Conservation (phyloP, 352 stramenopile genomes). For the Pythium scleroteichum region DNA sequence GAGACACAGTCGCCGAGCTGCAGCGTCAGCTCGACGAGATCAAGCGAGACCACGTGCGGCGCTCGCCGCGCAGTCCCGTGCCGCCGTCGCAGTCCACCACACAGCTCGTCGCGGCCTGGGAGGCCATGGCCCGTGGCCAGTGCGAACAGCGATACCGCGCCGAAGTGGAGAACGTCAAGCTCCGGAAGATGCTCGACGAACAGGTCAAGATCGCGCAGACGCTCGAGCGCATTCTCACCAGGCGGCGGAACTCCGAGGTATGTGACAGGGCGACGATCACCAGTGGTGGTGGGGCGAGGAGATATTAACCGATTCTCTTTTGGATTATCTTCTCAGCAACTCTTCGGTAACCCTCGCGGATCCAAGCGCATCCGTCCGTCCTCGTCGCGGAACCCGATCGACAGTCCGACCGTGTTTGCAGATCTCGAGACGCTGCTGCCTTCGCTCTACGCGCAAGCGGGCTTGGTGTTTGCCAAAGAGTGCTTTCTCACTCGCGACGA, state of each 20-base stretch:
- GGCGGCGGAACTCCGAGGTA: conserved; percentile 15
- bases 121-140: conserved; percentile 22
- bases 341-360: neutral
- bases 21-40: conserved; percentile 31
- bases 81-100: conserved; percentile 10
- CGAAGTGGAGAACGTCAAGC: conserved; percentile 60
- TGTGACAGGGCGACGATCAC: neutral
- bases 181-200: conserved; percentile 56
- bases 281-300: too few species aligned
- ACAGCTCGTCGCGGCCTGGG: conserved; percentile 43
- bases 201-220: conserved; percentile 54
- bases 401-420: neutral
- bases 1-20: conserved; percentile 38
- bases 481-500: conserved; percentile 1
- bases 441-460: conserved; percentile 19
- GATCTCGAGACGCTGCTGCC: conserved; percentile 16
- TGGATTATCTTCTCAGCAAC: neutral
- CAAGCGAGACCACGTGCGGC: conserved; percentile 17
- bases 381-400: neutral
- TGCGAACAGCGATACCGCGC: conserved; percentile 34
- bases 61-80: neutral
- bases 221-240: conserved; percentile 23
- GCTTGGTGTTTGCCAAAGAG: conserved; percentile 14
- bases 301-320: too few species aligned
- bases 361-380: conserved; percentile 5